These are phyloP conservation scores for Phaffia australis DNA, from an alignment of 768 basidiomycete genomes.

Conservation along the genomic window DNA sequence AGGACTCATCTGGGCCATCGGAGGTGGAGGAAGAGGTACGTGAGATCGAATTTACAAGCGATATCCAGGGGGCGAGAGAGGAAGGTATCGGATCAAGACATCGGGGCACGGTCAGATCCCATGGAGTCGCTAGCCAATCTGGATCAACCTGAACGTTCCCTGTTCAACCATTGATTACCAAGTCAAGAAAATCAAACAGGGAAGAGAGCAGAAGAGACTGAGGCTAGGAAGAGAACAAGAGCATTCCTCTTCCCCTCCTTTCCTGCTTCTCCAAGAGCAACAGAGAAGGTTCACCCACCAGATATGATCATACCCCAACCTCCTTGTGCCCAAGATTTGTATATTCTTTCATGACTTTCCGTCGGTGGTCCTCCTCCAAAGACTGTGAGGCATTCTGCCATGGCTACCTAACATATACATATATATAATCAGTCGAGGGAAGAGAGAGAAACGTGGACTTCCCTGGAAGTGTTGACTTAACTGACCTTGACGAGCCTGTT, in stretches of 20 bases:
- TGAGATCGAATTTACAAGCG: conserved; percentile 11
- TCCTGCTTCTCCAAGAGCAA: conserved; percentile 57
- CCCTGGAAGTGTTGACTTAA: background rate
- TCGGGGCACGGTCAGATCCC: conserved; percentile 27
- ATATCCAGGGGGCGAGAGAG: conserved; percentile 11
- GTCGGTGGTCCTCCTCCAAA: conserved; percentile 65
- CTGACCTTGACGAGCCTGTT: conserved; percentile 48
- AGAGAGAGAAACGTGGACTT: background rate
- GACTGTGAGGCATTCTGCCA: conserved; percentile 71
- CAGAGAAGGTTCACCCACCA: conserved; percentile 40
- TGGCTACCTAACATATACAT: conserved; percentile 53
- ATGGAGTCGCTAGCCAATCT: conserved; percentile 29
- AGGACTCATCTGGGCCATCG: background rate
- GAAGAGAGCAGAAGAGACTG: conserved; percentile 50
- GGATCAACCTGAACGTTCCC: conserved; percentile 36
- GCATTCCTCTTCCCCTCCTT: conserved; percentile 52
- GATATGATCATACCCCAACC: conserved; percentile 83
- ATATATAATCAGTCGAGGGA: background rate
- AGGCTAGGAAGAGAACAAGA: conserved; percentile 40
- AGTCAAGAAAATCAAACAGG: conserved; percentile 34
- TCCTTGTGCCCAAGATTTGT: conserved; percentile 60
- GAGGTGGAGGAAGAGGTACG: background rate
- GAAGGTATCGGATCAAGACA: conserved; percentile 16
- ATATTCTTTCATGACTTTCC: conserved; percentile 51
- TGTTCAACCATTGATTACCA: conserved; percentile 3